Evolutionary conservation across 2,329 filamentous ascomycete genomes (phyloP), one percentile per base, ranked within the genome.

Genomic region (Rachicladosporium sp.): DNA sequence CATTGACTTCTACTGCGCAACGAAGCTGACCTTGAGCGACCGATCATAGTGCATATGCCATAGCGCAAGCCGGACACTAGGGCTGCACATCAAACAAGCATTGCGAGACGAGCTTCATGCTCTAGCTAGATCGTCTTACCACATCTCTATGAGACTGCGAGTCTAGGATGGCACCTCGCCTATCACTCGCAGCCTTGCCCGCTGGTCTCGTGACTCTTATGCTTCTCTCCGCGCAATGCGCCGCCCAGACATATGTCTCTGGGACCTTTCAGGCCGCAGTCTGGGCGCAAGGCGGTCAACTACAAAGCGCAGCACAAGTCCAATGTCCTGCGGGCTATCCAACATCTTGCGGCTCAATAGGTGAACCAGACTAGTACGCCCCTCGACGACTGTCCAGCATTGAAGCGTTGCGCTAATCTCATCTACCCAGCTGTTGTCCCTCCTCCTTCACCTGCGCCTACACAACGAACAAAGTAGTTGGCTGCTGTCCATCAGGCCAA

Each of bases 351-450:
- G 58, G 55, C 33, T 58, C 52, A 23, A 63, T 68, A 35, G 51
- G 57, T 29, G 55, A 63, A 33, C 55, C 62, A 5, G 59, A 61
- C 38, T 69, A 63, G 66, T 68, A 47, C 46, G 61, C 15, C 47
- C 31, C 12, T 9, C 5, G 3, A 6, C 19, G 37, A 4, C 23
- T 8, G 31, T 15, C 32, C 36, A 12, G 5, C 5, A 10, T 13
- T 5, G 5, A 6, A 31, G n/a, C n/a, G n/a, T n/a, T n/a, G n/a
- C n/a, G n/a, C n/a, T n/a, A n/a, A n/a, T n/a, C n/a, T 19, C 33
- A 32, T 35, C 10, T 6, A 9, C 35, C 15, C 19, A n/a, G 10
- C 46, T 60, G 58, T 46, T 60, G 58, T 44, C 52, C 55, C 3
- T 40, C 52, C 5, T 42, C 46, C 34, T 55, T 56, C 40, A 45